These are phyloP conservation scores for Otatea glauca DNA, from an alignment of 176 grass and related monocot species.

Conservation along the genomic window DNA sequence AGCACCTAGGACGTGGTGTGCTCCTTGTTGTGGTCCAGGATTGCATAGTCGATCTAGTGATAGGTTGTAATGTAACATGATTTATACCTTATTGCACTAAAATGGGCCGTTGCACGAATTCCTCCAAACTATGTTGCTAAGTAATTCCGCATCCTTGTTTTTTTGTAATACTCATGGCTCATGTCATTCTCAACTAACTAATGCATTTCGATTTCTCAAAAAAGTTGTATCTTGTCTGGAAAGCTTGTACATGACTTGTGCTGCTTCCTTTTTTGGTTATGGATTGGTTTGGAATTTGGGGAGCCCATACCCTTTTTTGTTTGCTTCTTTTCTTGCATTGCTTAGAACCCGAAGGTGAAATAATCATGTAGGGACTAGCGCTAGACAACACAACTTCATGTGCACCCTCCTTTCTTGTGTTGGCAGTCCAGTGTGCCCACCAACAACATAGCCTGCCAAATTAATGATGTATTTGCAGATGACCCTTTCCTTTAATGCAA, in stretches of 20 bases:
- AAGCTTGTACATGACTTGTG: background rate
- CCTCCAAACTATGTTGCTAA: background rate
- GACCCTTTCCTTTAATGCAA: background rate
- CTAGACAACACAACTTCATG: background rate
- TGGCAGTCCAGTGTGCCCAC: background rate
- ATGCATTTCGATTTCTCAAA: slow-evolving; percentile 26
- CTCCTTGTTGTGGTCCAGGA: background rate
- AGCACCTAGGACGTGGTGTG: background rate
- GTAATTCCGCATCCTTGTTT: background rate
- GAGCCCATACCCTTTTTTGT: background rate
- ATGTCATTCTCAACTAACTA: background rate
- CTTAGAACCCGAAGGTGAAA: background rate
- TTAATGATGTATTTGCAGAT: slow-evolving; percentile 11
- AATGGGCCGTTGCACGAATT: background rate
- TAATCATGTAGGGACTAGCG: slow-evolving; percentile 15
- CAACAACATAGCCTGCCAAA: background rate
- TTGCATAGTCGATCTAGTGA: background rate
- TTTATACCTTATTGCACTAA: background rate
- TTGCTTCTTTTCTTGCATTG: slow-evolving; percentile 6
- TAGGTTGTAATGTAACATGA: slow-evolving; percentile 1
- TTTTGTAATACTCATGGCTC: background rate
- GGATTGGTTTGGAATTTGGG: background rate
- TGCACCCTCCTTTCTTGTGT: background rate
- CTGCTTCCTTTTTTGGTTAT: slow-evolving; percentile 9
- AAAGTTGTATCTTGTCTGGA: background rate